Percentiles rank a stretch among this genome's conserved stretches.
Conservation (phyloP, 805 yeast genomes). For the Saccharomycopsis lassenensis region DNA sequence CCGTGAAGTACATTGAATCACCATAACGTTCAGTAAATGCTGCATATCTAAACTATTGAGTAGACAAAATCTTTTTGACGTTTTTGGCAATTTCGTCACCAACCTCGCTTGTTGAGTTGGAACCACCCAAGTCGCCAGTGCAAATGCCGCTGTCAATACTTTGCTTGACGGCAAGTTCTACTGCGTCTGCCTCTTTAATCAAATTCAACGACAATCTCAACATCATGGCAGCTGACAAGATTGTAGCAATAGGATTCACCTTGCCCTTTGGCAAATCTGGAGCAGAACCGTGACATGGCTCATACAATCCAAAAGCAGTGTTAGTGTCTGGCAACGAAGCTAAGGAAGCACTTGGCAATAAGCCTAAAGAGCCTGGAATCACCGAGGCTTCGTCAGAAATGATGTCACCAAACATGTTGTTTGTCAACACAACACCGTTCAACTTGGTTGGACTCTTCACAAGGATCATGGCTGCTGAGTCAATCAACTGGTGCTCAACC, state of each 20-base stretch:
- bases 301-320: constrained; percentile 90
- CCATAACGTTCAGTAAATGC: too few relatives aligned
- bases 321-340: constrained; percentile 96
- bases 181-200: constrained; percentile 73
- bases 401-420: constrained; percentile 97
- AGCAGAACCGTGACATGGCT: constrained; percentile 98
- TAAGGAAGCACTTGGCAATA: constrained; percentile 91
- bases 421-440: constrained; percentile 87
- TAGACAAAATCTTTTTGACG: constrained; percentile 48
- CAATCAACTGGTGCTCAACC: constrained; percentile 90
- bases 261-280: constrained; percentile 83
- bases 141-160: constrained; percentile 77
- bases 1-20: too few relatives aligned
- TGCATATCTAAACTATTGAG: too few relatives aligned
- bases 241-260: constrained; percentile 94
- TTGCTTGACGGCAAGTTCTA: constrained; percentile 77
- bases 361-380: constrained; percentile 94
- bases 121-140: constrained; percentile 88
- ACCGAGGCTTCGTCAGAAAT: constrained; percentile 97
- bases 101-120: constrained; percentile 75
- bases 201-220: constrained; percentile 78
- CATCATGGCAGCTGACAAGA: constrained; percentile 96
- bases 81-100: constrained; percentile 86
- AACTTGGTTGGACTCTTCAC: constrained; percentile 84
- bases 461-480: constrained; percentile 97